Evolutionary conservation across 1,139 yeast species (phyloP), one percentile per base, ranked within the genome.

Genomic region (Saccharomyces hybrid): DNA sequence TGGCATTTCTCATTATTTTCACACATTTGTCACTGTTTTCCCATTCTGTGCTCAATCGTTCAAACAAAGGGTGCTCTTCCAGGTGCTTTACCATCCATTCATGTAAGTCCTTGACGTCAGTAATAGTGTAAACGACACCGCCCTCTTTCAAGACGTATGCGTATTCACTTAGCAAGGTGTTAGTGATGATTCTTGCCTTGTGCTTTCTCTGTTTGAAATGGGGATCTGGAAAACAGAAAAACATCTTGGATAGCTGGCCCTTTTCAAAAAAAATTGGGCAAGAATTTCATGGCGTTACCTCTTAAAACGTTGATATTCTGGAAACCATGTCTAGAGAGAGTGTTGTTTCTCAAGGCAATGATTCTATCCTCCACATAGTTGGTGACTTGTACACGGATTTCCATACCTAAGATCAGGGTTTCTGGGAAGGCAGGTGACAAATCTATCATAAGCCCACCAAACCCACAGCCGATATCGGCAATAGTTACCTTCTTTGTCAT

Each of bases 151-250:
- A 77, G 8, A 86, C 96, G 68, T 82, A 95, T 2, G 99, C 99
- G 68, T 93, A 93, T 70, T 93, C 99, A 38, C 95, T 81, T 56
- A 90, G 77, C 58, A 93, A 75, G 1, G 98, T 93, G 58, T 83
- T 84, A 57, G 99, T 91, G 61, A 93, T 82, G 65, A 93, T 93
- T 75, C 99, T 80, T 7, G 98, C 98, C 76, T 93, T 93, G 73
- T 95, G 99, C 71, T 93, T 93, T 66, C 99, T 80, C 71, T 89
- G 96, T 69, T 93, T 93, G 77, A 93, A 93, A 71, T 95, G 99
- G 12, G 99, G 99, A 72, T 93, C 99, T 19, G 99, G 99, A 79
- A 93, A 93, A 72, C 99, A 95, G 75, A 95, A 93, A 73, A 93
- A 93, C 82, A 93, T 88, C 76, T 93, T 93, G 44, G 85, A 82